Base-by-base conservation (phyloP, 208 protist genomes). In the Naegleria fowleri region DNA sequence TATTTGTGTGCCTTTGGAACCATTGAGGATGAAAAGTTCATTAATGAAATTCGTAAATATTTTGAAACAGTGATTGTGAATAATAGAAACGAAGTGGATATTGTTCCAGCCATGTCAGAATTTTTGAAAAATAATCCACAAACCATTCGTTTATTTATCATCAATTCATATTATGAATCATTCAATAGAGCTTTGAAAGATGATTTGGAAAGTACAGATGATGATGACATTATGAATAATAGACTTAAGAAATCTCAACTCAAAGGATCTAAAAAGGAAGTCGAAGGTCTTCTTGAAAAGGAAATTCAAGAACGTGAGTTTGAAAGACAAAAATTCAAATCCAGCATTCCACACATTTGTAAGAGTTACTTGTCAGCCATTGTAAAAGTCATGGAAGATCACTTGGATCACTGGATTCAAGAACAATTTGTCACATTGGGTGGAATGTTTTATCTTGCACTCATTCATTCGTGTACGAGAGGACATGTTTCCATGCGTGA, bases 61-160 rank as follows among this genome's bases (percentile, higher is more conserved):
- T 79, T 25, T 79, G 67, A 79, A 79, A 25, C 19, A 36, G 67
- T 79, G 19, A 79, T 79, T 79, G 67, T 79, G 7, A 25, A 33
- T 36, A 79, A 79, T 19, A 29, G 25, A 36, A n/a, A 79, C 36
- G 55, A 67, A 67, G 67, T 79, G 7, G 67, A 79, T 25, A 33
- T 79, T 79, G 25, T 79, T 79, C 67, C 67, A 15, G 67, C 6
- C 16, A 79, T 79, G 67, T 29, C 67, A 36, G 29, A 79, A 79
- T 79, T 79, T 79, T 79, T 79, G 67, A 36, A 13, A 79, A 79
- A 79, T 36, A 79, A 79, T 79, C 67, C 67, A 36, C 67, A 79
- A 79, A 79, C 67, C 9, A 25, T 79, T 33, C 19, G 67, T 36
- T 36, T n/a, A 19, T 79, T 79, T 9, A 79, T 79, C 9, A 79